Evolutionary conservation across 768 basidiomycete genomes (phyloP), one percentile per base, ranked within the genome.

Genomic region (Tricholoma terreum): DNA sequence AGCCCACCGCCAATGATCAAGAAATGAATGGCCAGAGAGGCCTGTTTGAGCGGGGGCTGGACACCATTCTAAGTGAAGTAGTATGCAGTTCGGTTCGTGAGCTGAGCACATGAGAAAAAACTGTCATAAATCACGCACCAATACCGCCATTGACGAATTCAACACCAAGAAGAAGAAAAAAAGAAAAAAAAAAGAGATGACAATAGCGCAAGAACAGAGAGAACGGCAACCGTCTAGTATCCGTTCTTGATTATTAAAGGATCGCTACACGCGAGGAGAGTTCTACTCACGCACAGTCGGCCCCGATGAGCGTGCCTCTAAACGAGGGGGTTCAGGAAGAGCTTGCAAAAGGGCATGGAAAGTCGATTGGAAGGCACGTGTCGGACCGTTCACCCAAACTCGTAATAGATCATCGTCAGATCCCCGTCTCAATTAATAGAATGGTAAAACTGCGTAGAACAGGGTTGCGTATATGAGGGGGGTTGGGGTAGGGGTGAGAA

Each of bases 1-100:
- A 86, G 69, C 4, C 82, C 79, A 55, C 69, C 76, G 11, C 77
- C 77, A 36, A 78, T 60, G 40, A 78, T 63, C 3, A 76, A 21
- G 50, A 75, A 75, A 14, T 69, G 61, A 21, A 77, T 70, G 9
- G 65, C 36, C 15, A 70, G 67, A 17, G 36, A 48, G 38, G 67
- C 60, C 55, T 67, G 67, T 35, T 65, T 62, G 3, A 62, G 55
- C 27, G 22, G 51, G 45, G 27, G 22, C 38, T 46, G 45, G 17
- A 10, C 27, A 17, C n/a, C 2, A 6, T 49, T 31, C 30, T 31
- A 15, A 3, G 46, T 49, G 15, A 3, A 17, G 8, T 27, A 27
- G 24, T 27, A 27, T 27, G 2, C 24, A 6, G 3, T 27, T 27
- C 3, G 24, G 24, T 8, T 38, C 5, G 33, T 57, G 46, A 31